Evolutionary conservation across 192 early-diverging fungal genomes (phyloP).

Genomic region (Podila epigama): DNA sequence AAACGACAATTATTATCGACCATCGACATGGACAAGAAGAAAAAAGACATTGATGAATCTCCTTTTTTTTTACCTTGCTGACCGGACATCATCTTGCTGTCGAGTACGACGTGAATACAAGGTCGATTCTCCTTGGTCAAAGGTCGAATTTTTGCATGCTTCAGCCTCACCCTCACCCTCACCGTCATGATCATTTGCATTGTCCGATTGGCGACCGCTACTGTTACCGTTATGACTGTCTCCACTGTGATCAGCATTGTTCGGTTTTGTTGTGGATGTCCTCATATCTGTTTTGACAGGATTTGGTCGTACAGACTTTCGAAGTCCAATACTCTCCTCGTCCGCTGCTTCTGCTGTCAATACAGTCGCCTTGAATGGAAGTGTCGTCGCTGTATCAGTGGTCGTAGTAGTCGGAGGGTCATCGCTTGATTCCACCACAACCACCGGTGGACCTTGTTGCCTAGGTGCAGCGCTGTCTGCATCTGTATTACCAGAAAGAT

Average conservation of each 20-base stretch:
- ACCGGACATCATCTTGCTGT: too few species aligned
- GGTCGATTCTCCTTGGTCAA: constrained; percentile 22
- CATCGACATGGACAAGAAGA: neutral
- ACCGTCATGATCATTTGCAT: too few species aligned
- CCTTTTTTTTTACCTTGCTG: constrained; percentile 16
- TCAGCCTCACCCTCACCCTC: neutral
- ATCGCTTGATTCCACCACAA: neutral
- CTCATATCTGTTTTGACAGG: neutral
- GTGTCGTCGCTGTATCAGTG: too few species aligned
- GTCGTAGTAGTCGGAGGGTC: too few species aligned
- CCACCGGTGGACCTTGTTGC: neutral
- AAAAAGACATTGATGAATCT: too few species aligned
- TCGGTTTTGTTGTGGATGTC: too few species aligned
- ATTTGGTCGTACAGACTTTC: constrained; percentile 23
- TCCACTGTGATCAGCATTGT: too few species aligned
- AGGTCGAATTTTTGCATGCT: neutral
- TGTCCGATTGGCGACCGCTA: too few species aligned
- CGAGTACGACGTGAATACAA: neutral
- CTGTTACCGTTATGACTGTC: too few species aligned
- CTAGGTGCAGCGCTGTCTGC: neutral
- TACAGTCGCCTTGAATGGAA: too few species aligned
- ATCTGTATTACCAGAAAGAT: neutral
- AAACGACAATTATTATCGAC: too few species aligned
- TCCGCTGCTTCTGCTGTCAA: constrained; percentile 34
- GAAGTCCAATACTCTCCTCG: constrained; percentile 26